phyloP scores from a whole-genome alignment of 495 filamentous ascomycete species.

The Neurospora sp. region DNA sequence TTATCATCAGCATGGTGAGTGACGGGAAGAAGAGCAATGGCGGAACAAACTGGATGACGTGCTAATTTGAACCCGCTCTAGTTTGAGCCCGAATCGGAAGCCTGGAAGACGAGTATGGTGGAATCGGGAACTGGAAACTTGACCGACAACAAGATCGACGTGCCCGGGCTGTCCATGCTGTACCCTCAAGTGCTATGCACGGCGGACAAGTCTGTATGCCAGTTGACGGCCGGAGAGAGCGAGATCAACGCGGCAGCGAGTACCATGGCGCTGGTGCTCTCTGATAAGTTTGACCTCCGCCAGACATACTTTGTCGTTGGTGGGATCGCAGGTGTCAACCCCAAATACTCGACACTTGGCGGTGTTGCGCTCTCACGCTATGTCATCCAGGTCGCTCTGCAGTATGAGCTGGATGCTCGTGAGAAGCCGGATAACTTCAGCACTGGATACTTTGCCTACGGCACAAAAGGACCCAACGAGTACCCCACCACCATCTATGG shows the following conservation, averaged over 20 bases:
- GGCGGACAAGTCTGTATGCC: conserved; percentile 47
- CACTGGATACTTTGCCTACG: conserved; percentile 59
- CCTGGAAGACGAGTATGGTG: conserved; percentile 54
- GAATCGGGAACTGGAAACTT: conserved; percentile 36
- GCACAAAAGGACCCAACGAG: conserved; percentile 39
- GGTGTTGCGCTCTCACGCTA: conserved; percentile 58
- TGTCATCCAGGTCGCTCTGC: conserved; percentile 60
- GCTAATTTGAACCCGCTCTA: conserved; percentile 13
- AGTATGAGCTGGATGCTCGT: conserved; percentile 65
- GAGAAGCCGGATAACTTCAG: conserved; percentile 56
- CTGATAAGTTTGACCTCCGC: conserved; percentile 52
- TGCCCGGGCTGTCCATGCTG: conserved; percentile 56
- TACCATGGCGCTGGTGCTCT: conserved; percentile 48
- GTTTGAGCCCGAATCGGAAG: conserved; percentile 58
- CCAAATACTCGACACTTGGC: conserved; percentile 51
- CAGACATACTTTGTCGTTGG: conserved; percentile 61
- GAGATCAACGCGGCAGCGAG: conserved; percentile 70
- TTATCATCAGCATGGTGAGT: conserved; percentile 61
- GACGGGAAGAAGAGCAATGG: neutral
- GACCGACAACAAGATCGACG: conserved; percentile 52
- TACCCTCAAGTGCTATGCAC: conserved; percentile 58
- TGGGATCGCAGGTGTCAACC: conserved; percentile 66
- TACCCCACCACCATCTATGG: conserved; percentile 61
- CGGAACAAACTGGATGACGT: neutral
- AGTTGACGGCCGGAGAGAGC: conserved; percentile 45